Evolutionary conservation across 2,329 filamentous ascomycete species (phyloP).

Genomic region (Microsporum ferrugineum): DNA sequence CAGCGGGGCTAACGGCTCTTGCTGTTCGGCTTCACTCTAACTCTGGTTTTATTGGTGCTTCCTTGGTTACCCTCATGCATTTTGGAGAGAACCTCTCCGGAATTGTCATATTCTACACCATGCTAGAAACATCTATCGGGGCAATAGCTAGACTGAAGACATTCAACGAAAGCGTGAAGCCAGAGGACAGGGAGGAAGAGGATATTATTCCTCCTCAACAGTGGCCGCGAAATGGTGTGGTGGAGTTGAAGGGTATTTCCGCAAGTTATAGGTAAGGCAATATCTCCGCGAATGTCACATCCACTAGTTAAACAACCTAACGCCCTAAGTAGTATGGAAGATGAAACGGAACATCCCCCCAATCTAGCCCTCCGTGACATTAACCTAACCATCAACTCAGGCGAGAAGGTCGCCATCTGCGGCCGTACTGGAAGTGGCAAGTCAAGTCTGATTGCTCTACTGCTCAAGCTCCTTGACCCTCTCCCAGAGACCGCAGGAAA

Average conservation of each 20-base stretch:
- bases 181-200: constrained; percentile 15
- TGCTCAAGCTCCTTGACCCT: constrained; percentile 6
- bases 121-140: constrained; percentile 12
- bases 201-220: constrained; percentile 11
- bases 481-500: not conserved
- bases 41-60: constrained; percentile 18
- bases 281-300: not conserved
- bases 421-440: constrained; percentile 14
- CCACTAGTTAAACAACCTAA: no score
- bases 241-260: not conserved
- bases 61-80: not conserved
- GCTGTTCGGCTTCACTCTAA: constrained; percentile 23
- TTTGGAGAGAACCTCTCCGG: not conserved
- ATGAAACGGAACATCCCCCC: not conserved
- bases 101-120: not conserved
- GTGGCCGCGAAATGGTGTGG: constrained; percentile 13
- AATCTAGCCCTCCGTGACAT: constrained; percentile 2
- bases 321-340: not conserved
- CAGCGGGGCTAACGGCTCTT: constrained; percentile 28
- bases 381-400: constrained; percentile 7
- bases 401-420: constrained; percentile 13
- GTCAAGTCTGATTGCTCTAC: not conserved
- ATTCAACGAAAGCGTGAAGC: constrained; percentile 11
- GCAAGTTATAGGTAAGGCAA: constrained; percentile 6
- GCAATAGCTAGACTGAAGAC: constrained; percentile 15